A percentile compares a stretch with the other conserved stretches of the same genome.
Conservation (phyloP, 1,284 basidiomycete genomes). For the Boletellus deceptivus region DNA sequence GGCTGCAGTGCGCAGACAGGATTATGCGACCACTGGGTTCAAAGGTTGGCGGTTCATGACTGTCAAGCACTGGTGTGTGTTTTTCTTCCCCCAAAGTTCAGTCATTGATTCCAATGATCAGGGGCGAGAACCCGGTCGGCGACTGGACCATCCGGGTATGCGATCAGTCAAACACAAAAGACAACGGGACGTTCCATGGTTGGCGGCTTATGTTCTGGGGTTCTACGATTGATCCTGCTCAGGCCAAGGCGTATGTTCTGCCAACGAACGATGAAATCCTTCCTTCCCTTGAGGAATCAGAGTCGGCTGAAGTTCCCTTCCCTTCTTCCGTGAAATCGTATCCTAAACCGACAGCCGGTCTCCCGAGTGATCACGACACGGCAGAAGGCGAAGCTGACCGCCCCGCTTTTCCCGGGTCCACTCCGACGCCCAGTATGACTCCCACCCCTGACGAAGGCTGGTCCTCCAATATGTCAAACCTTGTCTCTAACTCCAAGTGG, state of each 20-base stretch:
- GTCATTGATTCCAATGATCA: constrained; percentile 36
- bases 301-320: constrained; percentile 36
- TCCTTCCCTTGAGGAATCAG: constrained; percentile 44
- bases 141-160: constrained; percentile 88
- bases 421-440: constrained; percentile 42
- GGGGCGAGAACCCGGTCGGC: constrained; percentile 93
- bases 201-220: constrained; percentile 97
- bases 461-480: constrained; percentile 78
- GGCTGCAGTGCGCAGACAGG: constrained; percentile 70
- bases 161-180: constrained; percentile 62
- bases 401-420: constrained; percentile 56
- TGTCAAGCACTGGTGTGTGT: constrained; percentile 91
- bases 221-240: constrained; percentile 71
- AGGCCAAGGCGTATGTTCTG: constrained; percentile 66
- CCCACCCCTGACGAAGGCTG: constrained; percentile 81
- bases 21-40: constrained; percentile 72
- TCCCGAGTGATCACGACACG: constrained; percentile 82
- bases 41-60: constrained; percentile 98
- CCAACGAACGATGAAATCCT: constrained; percentile 55
- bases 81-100: background rate
- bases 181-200: constrained; percentile 80
- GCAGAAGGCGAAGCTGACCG: constrained; percentile 67
- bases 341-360: constrained; percentile 83
- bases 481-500: constrained; percentile 81
- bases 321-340: constrained; percentile 58